Evolutionary conservation across 352 stramenopile species (phyloP).

Genomic region (Phytophthora hybrid): DNA sequence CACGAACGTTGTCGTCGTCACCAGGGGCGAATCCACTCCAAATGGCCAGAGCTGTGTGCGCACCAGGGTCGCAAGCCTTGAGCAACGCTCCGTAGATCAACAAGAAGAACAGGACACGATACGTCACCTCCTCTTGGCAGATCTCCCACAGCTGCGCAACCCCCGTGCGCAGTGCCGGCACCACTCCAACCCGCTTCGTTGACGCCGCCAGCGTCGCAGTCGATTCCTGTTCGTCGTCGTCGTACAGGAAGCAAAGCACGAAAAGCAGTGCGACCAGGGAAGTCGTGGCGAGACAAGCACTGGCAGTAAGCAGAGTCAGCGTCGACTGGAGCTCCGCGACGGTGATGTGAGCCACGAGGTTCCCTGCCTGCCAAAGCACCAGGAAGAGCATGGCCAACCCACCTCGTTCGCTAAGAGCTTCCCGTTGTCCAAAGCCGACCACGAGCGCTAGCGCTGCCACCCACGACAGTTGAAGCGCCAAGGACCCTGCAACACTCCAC

Average conservation of each 20-base stretch:
- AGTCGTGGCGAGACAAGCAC: slow-evolving; percentile 13
- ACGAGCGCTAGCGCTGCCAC: slow-evolving; percentile 52
- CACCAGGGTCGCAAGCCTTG: slow-evolving; percentile 46
- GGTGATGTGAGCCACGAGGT: slow-evolving; percentile 32
- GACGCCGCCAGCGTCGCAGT: slow-evolving; percentile 20
- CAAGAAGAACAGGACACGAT: slow-evolving; percentile 62
- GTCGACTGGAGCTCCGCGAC: slow-evolving; percentile 38
- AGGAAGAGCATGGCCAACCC: slow-evolving; percentile 55
- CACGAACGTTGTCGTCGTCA: slow-evolving; percentile 3
- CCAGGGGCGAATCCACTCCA: slow-evolving; percentile 45
- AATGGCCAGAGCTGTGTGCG: slow-evolving; percentile 37
- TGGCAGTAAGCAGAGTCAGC: slow-evolving; percentile 22
- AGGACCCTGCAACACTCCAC: slow-evolving; percentile 44
- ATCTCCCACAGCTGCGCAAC: slow-evolving; percentile 59
- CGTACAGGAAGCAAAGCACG: slow-evolving; percentile 46
- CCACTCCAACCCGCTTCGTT: slow-evolving; percentile 33
- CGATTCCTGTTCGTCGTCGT: slow-evolving; percentile 39
- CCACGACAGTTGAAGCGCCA: slow-evolving; percentile 53
- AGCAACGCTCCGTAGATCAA: slow-evolving; percentile 50
- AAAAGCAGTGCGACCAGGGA: slow-evolving; percentile 41
- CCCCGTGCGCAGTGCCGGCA: slow-evolving; percentile 31
- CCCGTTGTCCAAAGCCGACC: slow-evolving; percentile 63
- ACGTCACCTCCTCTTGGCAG: slow-evolving; percentile 62
- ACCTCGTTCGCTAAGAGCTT: slow-evolving; percentile 54
- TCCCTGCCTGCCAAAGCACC: slow-evolving; percentile 50